phyloP scores from a whole-genome alignment of 306 rosid genomes.

The Lathyrus oleraceus region DNA sequence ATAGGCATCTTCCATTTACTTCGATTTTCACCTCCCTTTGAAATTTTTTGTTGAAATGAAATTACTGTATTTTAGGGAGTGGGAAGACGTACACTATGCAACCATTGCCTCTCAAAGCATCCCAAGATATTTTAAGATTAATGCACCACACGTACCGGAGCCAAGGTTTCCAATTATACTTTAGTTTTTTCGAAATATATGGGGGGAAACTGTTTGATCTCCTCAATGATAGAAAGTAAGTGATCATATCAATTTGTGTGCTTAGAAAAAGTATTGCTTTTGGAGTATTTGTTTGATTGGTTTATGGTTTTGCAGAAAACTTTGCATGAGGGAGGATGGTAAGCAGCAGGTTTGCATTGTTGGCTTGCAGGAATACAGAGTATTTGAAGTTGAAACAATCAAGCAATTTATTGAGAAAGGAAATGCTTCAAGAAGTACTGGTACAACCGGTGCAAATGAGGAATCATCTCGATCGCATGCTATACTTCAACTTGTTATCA shows the following conservation, averaged over 20 bases:
- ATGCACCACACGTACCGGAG: constrained; percentile 64
- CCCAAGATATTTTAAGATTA: constrained; percentile 67
- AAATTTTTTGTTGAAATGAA: constrained; percentile 19
- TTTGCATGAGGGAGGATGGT: constrained; percentile 90
- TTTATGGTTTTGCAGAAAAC: constrained; percentile 60
- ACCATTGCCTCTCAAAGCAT: constrained; percentile 83
- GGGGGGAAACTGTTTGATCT: constrained; percentile 88
- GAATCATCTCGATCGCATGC: constrained; percentile 93
- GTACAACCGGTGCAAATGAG: constrained; percentile 87
- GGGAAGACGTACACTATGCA: constrained; percentile 92
- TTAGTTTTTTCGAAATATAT: constrained; percentile 88
- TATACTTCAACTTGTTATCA: constrained; percentile 80
- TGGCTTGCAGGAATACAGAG: constrained; percentile 81
- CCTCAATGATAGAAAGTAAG: constrained; percentile 82
- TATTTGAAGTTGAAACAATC: constrained; percentile 67
- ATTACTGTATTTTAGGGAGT: constrained; percentile 54
- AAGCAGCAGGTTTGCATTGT: constrained; percentile 88
- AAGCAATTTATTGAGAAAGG: constrained; percentile 73
- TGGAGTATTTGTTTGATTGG: constrained; percentile 34
- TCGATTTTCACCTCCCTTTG: constrained; percentile 13
- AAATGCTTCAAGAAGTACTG: constrained; percentile 73
- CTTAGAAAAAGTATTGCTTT: constrained; percentile 25
- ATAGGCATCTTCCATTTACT: constrained; percentile 1
- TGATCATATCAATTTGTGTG: constrained; percentile 21
- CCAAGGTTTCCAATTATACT: constrained; percentile 70